Percentiles rank a stretch among this genome's conserved stretches.
These are phyloP conservation scores for Nitzschia palea DNA, from an alignment of 108 stramenopile genomes.

Conservation along the genomic window DNA sequence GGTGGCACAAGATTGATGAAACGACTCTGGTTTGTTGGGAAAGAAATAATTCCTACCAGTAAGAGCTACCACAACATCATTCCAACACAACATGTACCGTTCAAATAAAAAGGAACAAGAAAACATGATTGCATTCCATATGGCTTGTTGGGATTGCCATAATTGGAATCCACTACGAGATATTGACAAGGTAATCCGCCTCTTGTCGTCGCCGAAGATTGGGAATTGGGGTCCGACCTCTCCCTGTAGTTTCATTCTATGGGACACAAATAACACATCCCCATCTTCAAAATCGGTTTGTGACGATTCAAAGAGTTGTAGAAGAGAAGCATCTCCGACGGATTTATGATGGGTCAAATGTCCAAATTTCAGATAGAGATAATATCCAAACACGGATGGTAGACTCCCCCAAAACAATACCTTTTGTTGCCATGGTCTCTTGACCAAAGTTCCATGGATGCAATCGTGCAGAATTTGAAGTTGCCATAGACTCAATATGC, in stretches of 20 bases:
- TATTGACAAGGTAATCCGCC: constrained; percentile 52
- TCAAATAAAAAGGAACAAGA: constrained; percentile 63
- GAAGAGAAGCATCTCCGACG: constrained; percentile 55
- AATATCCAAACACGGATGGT: constrained; percentile 79
- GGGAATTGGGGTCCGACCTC: constrained; percentile 58
- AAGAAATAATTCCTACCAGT: constrained; percentile 73
- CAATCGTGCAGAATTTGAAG: constrained; percentile 73
- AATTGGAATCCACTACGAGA: constrained; percentile 56
- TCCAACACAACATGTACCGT: constrained; percentile 62
- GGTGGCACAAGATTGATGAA: constrained; percentile 64
- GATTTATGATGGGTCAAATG: constrained; percentile 74
- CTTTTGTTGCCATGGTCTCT: constrained; percentile 42
- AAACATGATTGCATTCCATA: constrained; percentile 55
- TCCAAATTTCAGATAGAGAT: constrained; percentile 71
- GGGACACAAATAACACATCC: constrained; percentile 78
- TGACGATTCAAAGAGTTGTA: constrained; percentile 60
- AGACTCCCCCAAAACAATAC: constrained; percentile 69
- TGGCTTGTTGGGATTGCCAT: constrained; percentile 47
- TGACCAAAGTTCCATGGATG: constrained; percentile 64
- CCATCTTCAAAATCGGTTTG: constrained; percentile 77
- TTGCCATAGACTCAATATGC: constrained; percentile 71
- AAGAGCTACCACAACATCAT: constrained; percentile 68
- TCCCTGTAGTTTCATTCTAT: constrained; percentile 77
- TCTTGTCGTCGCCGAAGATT: constrained; percentile 7
- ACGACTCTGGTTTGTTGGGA: constrained; percentile 70